These are phyloP conservation scores for Aphanomyces astaci DNA, from an alignment of 352 stramenopile species.

Conservation along the genomic window DNA sequence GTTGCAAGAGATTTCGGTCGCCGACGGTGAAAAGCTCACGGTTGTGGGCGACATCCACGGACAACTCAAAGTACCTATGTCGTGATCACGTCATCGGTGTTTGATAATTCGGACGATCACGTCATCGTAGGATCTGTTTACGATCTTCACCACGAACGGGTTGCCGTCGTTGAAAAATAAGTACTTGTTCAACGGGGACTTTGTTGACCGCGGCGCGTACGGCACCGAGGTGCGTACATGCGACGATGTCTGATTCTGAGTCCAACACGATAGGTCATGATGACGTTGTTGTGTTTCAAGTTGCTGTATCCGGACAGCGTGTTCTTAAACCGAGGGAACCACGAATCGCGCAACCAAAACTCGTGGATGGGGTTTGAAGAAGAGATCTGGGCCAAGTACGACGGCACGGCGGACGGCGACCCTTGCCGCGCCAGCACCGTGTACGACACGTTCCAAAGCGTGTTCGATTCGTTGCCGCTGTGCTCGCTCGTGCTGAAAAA, in stretches of 20 bases:
- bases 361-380: slow-evolving; percentile 91
- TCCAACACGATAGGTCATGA: slow-evolving; percentile 37
- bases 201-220: slow-evolving; percentile 89
- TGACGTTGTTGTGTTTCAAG: slow-evolving; percentile 68
- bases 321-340: slow-evolving; percentile 92
- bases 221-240: slow-evolving; percentile 61
- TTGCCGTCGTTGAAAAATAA: slow-evolving; percentile 85
- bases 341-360: slow-evolving; percentile 93
- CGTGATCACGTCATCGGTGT: not conserved
- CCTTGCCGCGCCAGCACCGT: slow-evolving; percentile 20
- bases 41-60: slow-evolving; percentile 91
- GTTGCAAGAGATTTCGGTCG: slow-evolving; percentile 79
- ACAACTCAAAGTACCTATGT: slow-evolving; percentile 49
- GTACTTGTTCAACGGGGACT: slow-evolving; percentile 96
- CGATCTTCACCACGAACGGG: slow-evolving; percentile 91
- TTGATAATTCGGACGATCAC: no score
- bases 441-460: slow-evolving; percentile 27
- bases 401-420: slow-evolving; percentile 29
- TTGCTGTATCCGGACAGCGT: slow-evolving; percentile 79
- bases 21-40: slow-evolving; percentile 84
- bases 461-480: slow-evolving; percentile 86
- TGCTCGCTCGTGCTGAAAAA: slow-evolving; percentile 84
- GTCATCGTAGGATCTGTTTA: slow-evolving; percentile 81
- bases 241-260: slow-evolving; percentile 22
- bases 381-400: slow-evolving; percentile 81